A percentile compares a stretch with the other conserved stretches of the same genome.
These are phyloP conservation scores for Paecilomyces niveus DNA, from an alignment of 2,329 filamentous ascomycete species.

Conservation along the genomic window DNA sequence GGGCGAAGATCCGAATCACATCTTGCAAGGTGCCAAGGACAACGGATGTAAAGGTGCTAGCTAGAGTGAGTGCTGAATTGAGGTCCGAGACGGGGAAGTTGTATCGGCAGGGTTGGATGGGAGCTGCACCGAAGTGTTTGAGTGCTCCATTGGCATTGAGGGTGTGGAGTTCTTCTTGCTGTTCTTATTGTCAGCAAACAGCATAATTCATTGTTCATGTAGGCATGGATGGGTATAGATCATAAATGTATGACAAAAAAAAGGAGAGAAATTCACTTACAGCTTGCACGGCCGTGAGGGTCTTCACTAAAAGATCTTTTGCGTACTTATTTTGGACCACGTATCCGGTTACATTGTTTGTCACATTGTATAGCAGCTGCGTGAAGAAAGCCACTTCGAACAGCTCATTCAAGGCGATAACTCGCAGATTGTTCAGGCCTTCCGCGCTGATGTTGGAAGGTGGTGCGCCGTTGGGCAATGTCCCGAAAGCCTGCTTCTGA, in stretches of 20 bases:
- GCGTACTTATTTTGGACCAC: conserved; percentile 11
- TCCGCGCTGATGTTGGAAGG: conserved; percentile 35
- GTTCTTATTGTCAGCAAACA: conserved; percentile 30
- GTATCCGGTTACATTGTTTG: conserved; percentile 45
- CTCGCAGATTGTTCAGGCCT: conserved; percentile 48
- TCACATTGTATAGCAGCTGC: conserved; percentile 57
- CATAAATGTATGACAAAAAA: neutral
- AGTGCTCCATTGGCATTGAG: conserved; percentile 52
- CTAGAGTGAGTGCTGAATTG: conserved; percentile 49
- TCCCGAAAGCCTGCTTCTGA: conserved; percentile 48
- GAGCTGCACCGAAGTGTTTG: conserved; percentile 40
- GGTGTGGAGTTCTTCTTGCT: conserved; percentile 59
- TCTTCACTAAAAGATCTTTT: neutral
- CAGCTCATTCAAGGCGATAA: conserved; percentile 61
- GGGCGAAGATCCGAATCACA: conserved; percentile 44
- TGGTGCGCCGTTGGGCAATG: conserved; percentile 48
- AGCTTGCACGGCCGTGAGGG: neutral
- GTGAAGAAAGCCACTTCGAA: conserved; percentile 61
- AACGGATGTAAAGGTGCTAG: conserved; percentile 57
- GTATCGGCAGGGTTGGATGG: conserved; percentile 48
- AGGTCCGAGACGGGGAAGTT: conserved; percentile 52
- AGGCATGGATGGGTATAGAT: neutral
- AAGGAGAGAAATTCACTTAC: neutral
- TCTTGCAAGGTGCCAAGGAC: conserved; percentile 61
- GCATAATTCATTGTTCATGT: neutral